Evolutionary conservation across 371 early-diverging fungal species (phyloP).

Genomic region (Rhizopus arrhizus): DNA sequence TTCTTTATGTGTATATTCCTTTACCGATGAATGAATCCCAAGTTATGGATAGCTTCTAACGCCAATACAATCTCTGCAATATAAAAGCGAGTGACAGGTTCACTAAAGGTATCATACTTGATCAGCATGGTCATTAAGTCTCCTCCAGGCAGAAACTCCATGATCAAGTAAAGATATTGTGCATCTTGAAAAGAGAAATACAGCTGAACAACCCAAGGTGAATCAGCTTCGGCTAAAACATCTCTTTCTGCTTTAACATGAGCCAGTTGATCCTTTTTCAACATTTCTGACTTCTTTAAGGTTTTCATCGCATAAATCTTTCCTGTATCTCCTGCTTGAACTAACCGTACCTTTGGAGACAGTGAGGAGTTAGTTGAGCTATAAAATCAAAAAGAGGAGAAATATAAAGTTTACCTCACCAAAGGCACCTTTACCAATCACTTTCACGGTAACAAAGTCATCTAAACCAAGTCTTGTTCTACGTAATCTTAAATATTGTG

Average conservation of each 20-base stretch:
- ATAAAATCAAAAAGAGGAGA: no score
- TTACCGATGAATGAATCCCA: slow-evolving; percentile 97
- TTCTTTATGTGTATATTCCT: slow-evolving; percentile 26
- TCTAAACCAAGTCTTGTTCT: slow-evolving; percentile 89
- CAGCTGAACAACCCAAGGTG: slow-evolving; percentile 98
- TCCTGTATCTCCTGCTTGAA: slow-evolving; percentile 94
- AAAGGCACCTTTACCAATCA: slow-evolving; percentile 99
- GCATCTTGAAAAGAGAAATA: slow-evolving; percentile 95
- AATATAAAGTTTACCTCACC: slow-evolving; percentile 76
- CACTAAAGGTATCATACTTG: slow-evolving; percentile 94
- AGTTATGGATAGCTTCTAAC: slow-evolving; percentile 91
- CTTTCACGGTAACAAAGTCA: slow-evolving; percentile 96
- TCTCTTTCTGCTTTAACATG: slow-evolving; percentile 98
- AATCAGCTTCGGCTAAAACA: slow-evolving; percentile 93
- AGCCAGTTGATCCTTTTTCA: slow-evolving; percentile 96
- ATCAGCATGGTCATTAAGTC: slow-evolving; percentile 98
- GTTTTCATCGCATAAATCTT: slow-evolving; percentile 99
- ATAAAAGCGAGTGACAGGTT: slow-evolving; percentile 97
- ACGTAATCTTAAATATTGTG: slow-evolving; percentile 89
- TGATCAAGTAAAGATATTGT: slow-evolving; percentile 92
- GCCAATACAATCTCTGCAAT: slow-evolving; percentile 97
- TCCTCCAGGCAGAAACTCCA: slow-evolving; percentile 98
- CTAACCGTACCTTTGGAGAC: slow-evolving; percentile 76
- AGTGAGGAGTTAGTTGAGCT: no score
- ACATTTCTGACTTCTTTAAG: slow-evolving; percentile 94